Evolutionary conservation across 192 early-diverging fungal genomes (phyloP), one percentile per base, ranked within the genome.

Genomic region (Coemansia erecta): DNA sequence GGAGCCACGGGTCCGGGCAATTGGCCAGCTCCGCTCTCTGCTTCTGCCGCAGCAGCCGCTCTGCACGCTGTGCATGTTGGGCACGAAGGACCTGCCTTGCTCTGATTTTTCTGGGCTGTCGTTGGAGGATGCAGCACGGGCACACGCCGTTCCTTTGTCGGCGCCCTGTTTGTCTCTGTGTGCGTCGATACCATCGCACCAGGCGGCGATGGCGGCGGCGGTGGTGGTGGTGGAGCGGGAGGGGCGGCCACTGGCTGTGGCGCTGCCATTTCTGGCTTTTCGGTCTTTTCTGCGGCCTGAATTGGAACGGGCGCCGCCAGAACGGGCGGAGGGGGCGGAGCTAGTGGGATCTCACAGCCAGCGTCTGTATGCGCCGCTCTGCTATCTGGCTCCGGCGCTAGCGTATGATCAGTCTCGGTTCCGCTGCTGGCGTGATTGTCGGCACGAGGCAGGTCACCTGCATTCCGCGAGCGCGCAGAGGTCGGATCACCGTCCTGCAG

Each of bases 51-150:
- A 45, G 39, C 37, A 13, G 28, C 53, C 49, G 46, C 53, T 23
- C n/a, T 22, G 47, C 47, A 49, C 47, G n/a, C 21, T n/a, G 22
- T 64, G 62, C 46, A 60, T 11, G 58, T 48, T 35, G 58, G 58
- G 18, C 58, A 60, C 47, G 39, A 26, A 22, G 21, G 37, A 18
- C 22, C 33, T 50, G 47, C 31, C 22, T 7, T 26, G 22, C 22
- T 49, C 47, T 26, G 19, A 10, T 15, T 49, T 50, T 50, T 50
- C 35, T 49, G 31, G 58, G 45, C 45, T 19, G 35, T 23, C 47
- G 58, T 24, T 7, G 57, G 24, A 8, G 33, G 44, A 4, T 24
- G 57, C 18, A 28, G 26, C 9, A 28, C 26, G 13, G 57, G 51
- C 51, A 53, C 51, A 39, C 31, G 35, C 24, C 31, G 51, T 37